phyloP scores from a whole-genome alignment of 306 rosid genomes.

The Comarum palustre region DNA sequence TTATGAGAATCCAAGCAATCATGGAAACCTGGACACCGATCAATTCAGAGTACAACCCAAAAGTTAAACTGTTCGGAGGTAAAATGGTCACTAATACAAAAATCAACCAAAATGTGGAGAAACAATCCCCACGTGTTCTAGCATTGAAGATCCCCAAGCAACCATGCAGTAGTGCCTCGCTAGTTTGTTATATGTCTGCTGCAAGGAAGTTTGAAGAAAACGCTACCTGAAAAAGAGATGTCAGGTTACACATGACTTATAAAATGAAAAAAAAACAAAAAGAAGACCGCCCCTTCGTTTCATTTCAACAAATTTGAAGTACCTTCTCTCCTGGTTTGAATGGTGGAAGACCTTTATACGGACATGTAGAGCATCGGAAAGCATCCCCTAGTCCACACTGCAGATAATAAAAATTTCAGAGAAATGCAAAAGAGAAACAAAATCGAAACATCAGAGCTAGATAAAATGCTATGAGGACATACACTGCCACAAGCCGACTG shows the following conservation, averaged over 20 bases:
- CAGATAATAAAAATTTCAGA: conserved; percentile 36
- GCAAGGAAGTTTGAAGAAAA: conserved; percentile 67
- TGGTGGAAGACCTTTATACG: conserved; percentile 90
- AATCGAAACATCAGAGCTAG: neutral
- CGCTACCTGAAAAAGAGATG: conserved; percentile 50
- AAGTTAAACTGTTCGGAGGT: neutral
- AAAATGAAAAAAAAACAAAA: neutral
- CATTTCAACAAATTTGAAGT: neutral
- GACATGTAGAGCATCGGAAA: conserved; percentile 89
- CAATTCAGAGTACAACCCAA: neutral
- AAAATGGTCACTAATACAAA: neutral
- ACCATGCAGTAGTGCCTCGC: neutral
- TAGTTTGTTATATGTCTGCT: conserved; percentile 53
- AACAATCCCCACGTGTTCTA: neutral
- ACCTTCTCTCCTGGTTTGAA: conserved; percentile 98
- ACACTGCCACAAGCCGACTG: conserved; percentile 93
- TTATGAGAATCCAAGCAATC: neutral
- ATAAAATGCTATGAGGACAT: conserved; percentile 21
- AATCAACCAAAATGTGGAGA: neutral
- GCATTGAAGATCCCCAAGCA: neutral
- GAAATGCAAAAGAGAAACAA: conserved; percentile 7
- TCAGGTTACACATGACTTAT: neutral
- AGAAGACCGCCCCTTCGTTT: neutral
- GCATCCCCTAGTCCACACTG: conserved; percentile 99
- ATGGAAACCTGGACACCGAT: neutral